These are phyloP conservation scores for Clitocybe nebularis DNA, from an alignment of 1,284 basidiomycete genomes.

Conservation along the genomic window DNA sequence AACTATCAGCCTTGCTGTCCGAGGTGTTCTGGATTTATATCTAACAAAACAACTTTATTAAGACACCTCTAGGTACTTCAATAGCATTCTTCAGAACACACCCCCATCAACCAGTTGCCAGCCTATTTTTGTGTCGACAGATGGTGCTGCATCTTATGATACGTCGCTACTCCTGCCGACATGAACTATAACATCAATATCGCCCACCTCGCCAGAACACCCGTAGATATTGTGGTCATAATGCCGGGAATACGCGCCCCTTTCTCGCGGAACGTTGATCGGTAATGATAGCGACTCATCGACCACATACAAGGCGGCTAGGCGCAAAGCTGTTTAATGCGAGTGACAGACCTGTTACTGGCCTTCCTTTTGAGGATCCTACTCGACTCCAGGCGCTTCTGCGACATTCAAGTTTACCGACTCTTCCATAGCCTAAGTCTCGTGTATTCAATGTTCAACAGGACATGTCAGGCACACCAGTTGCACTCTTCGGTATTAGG, in stretches of 20 bases:
- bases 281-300: background rate
- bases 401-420: slow-evolving; percentile 1
- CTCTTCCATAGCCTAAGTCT: background rate
- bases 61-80: slow-evolving; percentile 2
- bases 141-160: background rate
- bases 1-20: slow-evolving; percentile 7
- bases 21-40: slow-evolving; percentile 6
- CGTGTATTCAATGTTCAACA: no score
- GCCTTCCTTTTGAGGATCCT: slow-evolving; percentile 1
- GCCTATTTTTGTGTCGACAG: background rate
- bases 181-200: background rate
- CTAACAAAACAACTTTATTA: no score
- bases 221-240: slow-evolving; percentile 2
- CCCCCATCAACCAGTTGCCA: background rate
- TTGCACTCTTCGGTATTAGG: background rate
- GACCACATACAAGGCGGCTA: no score
- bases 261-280: background rate
- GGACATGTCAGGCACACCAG: background rate
- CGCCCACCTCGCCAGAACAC: slow-evolving; percentile 1
- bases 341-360: background rate
- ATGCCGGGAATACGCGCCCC: background rate
- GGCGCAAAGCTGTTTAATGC: background rate
- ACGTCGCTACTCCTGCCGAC: background rate
- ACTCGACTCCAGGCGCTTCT: background rate
- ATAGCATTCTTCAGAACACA: slow-evolving; percentile 3